Conservation (phyloP, 345 rosid genomes). For the Tarenaya hassleriana region DNA sequence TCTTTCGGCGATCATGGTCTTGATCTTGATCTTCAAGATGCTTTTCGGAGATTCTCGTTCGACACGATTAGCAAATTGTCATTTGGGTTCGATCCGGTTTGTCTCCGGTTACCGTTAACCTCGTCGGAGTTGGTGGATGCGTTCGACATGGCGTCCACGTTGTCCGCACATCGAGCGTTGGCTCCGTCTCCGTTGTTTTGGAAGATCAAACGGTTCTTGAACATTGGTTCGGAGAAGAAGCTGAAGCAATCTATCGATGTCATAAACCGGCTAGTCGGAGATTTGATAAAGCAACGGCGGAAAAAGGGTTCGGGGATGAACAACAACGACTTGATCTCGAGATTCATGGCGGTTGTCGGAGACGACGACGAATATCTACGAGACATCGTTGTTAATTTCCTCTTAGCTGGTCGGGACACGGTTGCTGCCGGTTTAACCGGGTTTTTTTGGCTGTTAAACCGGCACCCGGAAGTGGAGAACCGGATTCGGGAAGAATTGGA, state of each 20-base stretch:
- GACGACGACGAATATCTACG: constrained; percentile 51
- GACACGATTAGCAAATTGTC: constrained; percentile 54
- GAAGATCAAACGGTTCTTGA: constrained; percentile 47
- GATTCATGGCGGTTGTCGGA: constrained; percentile 46
- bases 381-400: constrained; percentile 61
- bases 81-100: constrained; percentile 60
- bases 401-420: constrained; percentile 76
- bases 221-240: constrained; percentile 53
- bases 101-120: constrained; percentile 44
- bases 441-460: constrained; percentile 52
- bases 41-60: constrained; percentile 58
- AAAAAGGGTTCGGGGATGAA: constrained; percentile 21
- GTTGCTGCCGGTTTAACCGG: constrained; percentile 60
- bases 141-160: constrained; percentile 48
- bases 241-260: constrained; percentile 42
- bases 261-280: constrained; percentile 42
- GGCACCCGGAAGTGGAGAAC: constrained; percentile 41
- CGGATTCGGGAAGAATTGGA: constrained; percentile 43
- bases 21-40: constrained; percentile 43
- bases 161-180: constrained; percentile 47
- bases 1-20: background rate
- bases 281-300: constrained; percentile 40
- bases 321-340: constrained; percentile 47
- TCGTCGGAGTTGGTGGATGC: constrained; percentile 45
- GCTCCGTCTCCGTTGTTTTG: constrained; percentile 40